These are phyloP conservation scores for Juncus inflexus DNA, from an alignment of 176 grass and related monocot genomes.

Conservation along the genomic window DNA sequence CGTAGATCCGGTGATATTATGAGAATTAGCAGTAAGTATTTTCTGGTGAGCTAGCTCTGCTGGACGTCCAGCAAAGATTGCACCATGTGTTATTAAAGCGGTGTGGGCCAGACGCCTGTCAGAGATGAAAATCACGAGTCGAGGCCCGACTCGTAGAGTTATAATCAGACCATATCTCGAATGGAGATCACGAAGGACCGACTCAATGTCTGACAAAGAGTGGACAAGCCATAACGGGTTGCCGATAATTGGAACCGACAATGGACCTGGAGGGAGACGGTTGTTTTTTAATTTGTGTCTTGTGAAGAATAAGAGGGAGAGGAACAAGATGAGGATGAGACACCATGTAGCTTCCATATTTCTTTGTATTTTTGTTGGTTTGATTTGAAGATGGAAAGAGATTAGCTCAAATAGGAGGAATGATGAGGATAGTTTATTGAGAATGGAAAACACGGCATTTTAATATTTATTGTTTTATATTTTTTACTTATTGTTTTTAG, in stretches of 20 bases:
- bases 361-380: background rate
- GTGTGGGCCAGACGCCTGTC: slow-evolving; percentile 41
- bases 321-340: slow-evolving; percentile 16
- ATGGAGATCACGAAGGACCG: slow-evolving; percentile 37
- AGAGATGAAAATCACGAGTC: slow-evolving; percentile 34
- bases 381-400: too few relatives aligned
- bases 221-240: slow-evolving; percentile 37
- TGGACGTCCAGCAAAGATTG: slow-evolving; percentile 38
- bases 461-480: background rate
- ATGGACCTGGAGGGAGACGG: slow-evolving; percentile 44
- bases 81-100: slow-evolving; percentile 43
- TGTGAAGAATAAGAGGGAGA: background rate
- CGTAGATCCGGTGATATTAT: slow-evolving; percentile 34
- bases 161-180: slow-evolving; percentile 34
- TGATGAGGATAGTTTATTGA: too few relatives aligned
- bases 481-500: background rate
- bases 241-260: slow-evolving; percentile 37
- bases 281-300: background rate
- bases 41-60: background rate
- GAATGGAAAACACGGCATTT: too few relatives aligned
- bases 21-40: slow-evolving; percentile 26
- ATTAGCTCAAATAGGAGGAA: too few relatives aligned
- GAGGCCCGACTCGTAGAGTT: slow-evolving; percentile 37
- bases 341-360: slow-evolving; percentile 21
- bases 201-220: slow-evolving; percentile 18